Conservation (phyloP, 495 filamentous ascomycete species). For the Talaromyces ruber region DNA sequence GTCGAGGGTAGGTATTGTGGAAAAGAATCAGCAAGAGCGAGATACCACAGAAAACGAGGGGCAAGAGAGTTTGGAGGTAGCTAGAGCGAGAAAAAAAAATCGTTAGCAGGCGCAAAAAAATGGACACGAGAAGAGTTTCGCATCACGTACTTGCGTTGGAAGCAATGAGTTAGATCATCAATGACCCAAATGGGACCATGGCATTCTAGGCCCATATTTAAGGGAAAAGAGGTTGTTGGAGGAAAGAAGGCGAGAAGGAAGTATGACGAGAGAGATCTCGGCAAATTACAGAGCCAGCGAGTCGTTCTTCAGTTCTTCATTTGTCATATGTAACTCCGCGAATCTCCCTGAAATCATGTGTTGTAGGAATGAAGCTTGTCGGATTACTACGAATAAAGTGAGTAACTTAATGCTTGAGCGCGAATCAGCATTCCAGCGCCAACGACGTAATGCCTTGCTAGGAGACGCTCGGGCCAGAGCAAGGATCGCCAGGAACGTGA, state of each 20-base stretch:
- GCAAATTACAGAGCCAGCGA: background rate
- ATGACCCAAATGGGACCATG: constrained; percentile 70
- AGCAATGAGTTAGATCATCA: constrained; percentile 85
- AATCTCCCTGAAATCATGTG: background rate
- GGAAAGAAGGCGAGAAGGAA: constrained; percentile 9
- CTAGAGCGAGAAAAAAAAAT: constrained; percentile 35
- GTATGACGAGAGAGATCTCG: background rate
- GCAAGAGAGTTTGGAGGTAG: constrained; percentile 76
- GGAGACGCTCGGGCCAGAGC: background rate
- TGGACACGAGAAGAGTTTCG: background rate
- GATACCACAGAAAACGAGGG: constrained; percentile 57
- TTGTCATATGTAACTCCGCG: background rate
- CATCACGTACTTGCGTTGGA: constrained; percentile 71
- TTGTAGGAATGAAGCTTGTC: background rate
- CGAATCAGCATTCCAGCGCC: background rate
- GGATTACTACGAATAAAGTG: background rate
- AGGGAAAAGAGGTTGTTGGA: constrained; percentile 1
- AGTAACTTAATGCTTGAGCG: background rate
- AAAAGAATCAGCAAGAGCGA: constrained; percentile 60
- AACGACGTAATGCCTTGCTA: background rate
- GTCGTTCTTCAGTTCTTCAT: background rate
- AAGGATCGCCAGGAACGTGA: background rate
- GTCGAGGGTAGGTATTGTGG: constrained; percentile 29
- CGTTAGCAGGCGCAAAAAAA: constrained; percentile 10
- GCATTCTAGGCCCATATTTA: constrained; percentile 66